These are phyloP conservation scores for Cucurbita maxima DNA, from an alignment of 306 rosid genomes.

Conservation along the genomic window DNA sequence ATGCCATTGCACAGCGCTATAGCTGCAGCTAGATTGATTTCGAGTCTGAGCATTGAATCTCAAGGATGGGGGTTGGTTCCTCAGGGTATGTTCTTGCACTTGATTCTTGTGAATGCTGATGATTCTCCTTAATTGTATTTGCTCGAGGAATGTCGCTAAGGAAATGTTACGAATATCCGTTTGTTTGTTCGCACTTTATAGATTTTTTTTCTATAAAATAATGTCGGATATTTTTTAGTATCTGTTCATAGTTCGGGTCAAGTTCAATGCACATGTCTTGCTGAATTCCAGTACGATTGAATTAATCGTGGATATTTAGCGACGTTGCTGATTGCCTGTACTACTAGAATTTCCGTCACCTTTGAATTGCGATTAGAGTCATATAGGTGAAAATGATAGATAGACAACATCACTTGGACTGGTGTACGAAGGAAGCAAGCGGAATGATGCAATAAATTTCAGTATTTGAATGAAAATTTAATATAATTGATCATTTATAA, in stretches of 20 bases:
- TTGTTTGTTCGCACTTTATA: neutral
- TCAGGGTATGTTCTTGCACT: conserved; percentile 41
- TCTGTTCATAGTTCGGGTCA: neutral
- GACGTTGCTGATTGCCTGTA: neutral
- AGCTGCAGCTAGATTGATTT: conserved; percentile 65
- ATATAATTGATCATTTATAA: neutral
- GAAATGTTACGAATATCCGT: neutral
- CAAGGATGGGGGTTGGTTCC: conserved; percentile 72
- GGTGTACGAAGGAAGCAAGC: neutral
- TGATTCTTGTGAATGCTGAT: neutral
- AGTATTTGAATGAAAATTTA: neutral
- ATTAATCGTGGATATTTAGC: neutral
- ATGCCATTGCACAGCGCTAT: conserved; percentile 62
- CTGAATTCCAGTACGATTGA: neutral
- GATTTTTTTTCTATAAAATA: neutral
- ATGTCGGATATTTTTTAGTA: neutral
- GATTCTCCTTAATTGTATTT: neutral
- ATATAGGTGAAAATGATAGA: neutral
- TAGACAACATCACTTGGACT: neutral
- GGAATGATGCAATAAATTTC: neutral
- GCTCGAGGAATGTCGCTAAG: neutral
- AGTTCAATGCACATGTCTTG: neutral
- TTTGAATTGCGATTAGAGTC: neutral
- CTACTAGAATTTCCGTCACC: neutral
- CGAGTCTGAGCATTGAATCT: conserved; percentile 53